These are phyloP conservation scores for Otatea glauca DNA, from an alignment of 176 grass and related monocot species.

Conservation along the genomic window DNA sequence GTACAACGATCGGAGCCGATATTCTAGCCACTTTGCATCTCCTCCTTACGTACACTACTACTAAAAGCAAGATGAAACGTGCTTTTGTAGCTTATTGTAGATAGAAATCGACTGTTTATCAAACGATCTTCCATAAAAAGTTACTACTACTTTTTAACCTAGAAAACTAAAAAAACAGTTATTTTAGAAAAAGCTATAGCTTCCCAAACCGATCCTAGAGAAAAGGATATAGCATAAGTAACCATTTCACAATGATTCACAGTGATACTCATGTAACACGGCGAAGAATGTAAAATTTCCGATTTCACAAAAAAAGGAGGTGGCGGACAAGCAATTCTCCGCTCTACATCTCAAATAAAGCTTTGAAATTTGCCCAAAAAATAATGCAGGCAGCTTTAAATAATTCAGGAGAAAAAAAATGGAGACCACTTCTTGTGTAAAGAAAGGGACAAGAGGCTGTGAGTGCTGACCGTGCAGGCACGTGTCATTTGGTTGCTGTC, in stretches of 20 bases:
- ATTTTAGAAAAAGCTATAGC: no score
- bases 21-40: no score
- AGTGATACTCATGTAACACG: not conserved
- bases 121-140: no score
- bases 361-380: not conserved
- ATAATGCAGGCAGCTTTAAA: not conserved
- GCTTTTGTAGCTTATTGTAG: no score
- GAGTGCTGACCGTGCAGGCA: constrained; percentile 13
- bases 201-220: no score
- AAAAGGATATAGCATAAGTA: no score
- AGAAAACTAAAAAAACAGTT: no score
- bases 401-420: not conserved
- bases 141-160: no score
- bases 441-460: not conserved
- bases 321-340: not conserved
- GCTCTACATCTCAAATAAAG: not conserved
- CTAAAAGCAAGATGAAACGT: no score
- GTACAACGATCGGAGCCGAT: no score
- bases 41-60: no score
- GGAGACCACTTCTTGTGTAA: not conserved
- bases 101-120: no score
- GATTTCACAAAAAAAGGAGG: not conserved
- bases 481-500: not conserved
- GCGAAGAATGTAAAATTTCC: not conserved
- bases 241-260: not conserved